These are phyloP conservation scores for Glaciozyma martinii DNA, from an alignment of 768 basidiomycete genomes.

Conservation along the genomic window DNA sequence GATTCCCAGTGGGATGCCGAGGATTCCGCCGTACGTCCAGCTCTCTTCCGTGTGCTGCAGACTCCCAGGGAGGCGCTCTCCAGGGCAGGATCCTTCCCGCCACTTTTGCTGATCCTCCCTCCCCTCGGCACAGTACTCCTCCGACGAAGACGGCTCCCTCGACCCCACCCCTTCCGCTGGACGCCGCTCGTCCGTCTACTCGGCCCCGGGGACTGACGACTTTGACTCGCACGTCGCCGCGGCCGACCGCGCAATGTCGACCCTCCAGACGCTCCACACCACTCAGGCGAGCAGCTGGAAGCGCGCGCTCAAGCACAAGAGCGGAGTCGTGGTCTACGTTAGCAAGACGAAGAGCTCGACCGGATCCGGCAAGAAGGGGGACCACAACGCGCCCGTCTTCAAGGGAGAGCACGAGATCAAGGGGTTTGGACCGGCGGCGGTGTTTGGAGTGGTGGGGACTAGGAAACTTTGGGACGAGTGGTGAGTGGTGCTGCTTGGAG, in stretches of 20 bases:
- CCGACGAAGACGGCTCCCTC: background rate
- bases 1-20: background rate
- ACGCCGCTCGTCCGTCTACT: background rate
- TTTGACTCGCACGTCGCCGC: slow-evolving; percentile 14
- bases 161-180: background rate
- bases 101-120: background rate
- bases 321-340: slow-evolving; percentile 20
- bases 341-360: slow-evolving; percentile 19
- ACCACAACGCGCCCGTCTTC: slow-evolving; percentile 20
- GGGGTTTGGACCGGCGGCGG: slow-evolving; percentile 23
- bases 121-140: background rate
- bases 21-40: background rate
- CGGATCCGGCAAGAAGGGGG: slow-evolving; percentile 7
- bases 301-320: slow-evolving; percentile 21
- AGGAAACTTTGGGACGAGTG: slow-evolving; percentile 32
- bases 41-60: background rate
- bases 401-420: slow-evolving; percentile 26
- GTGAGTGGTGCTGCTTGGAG: slow-evolving; percentile 1
- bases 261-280: slow-evolving; percentile 18
- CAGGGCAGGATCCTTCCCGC: background rate
- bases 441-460: slow-evolving; percentile 28
- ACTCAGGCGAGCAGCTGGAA: slow-evolving; percentile 19
- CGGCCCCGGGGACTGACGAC: slow-evolving; percentile 6
- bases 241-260: slow-evolving; percentile 23
- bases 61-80: too few relatives aligned